Percentiles rank a stretch among this genome's conserved stretches.
Evolutionary conservation across 1,284 basidiomycete genomes (phyloP).

Genomic region (Trichosporon ovoides): DNA sequence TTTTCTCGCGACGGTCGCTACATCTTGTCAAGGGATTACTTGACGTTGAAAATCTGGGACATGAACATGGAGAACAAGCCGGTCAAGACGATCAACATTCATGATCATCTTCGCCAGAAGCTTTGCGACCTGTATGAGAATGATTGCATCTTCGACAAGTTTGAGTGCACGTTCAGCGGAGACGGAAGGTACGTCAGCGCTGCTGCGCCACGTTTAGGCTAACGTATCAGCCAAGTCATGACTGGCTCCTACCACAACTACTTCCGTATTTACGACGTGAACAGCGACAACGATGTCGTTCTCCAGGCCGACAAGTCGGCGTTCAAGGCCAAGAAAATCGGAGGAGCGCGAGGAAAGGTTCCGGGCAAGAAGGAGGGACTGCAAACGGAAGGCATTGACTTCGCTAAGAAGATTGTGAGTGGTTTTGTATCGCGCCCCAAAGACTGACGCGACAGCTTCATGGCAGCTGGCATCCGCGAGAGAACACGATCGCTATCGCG

Average conservation of each 20-base stretch:
- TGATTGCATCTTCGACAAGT: constrained; percentile 99
- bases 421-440: neutral
- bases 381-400: constrained; percentile 87
- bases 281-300: constrained; percentile 83
- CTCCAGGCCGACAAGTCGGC: constrained; percentile 98
- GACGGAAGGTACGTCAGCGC: constrained; percentile 68
- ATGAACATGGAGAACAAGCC: constrained; percentile 98
- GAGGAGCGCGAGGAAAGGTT: constrained; percentile 71
- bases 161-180: constrained; percentile 94
- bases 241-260: constrained; percentile 99
- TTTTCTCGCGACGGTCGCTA: constrained; percentile 97
- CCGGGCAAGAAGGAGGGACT: constrained; percentile 70
- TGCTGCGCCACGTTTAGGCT: neutral
- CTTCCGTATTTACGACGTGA: constrained; percentile 98
- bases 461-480: constrained; percentile 93
- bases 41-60: constrained; percentile 99
- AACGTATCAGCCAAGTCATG: constrained; percentile 67
- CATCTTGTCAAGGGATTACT: constrained; percentile 93
- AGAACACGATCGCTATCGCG: constrained; percentile 97
- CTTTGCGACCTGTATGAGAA: constrained; percentile 99
- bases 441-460: constrained; percentile 55
- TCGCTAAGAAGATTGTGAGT: constrained; percentile 93
- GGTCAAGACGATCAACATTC: constrained; percentile 96
- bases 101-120: constrained; percentile 95
- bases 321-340: constrained; percentile 99